Evolutionary conservation across 441 rosid genomes (phyloP).

Genomic region (Dalechampia spathulata): DNA sequence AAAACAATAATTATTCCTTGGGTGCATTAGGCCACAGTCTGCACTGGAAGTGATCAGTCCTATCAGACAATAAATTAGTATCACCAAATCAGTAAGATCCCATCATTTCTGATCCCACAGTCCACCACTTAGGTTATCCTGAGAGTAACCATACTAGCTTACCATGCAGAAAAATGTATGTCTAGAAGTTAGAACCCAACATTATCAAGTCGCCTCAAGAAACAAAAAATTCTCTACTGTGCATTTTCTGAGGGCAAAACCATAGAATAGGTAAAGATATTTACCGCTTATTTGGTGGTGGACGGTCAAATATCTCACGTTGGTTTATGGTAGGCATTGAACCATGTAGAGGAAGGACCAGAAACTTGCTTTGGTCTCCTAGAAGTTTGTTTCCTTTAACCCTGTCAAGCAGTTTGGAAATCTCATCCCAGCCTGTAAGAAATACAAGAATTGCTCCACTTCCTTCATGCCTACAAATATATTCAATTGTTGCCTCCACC

Average conservation of each 20-base stretch:
- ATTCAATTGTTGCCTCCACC: constrained; percentile 76
- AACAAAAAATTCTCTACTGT: background rate
- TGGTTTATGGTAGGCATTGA: constrained; percentile 90
- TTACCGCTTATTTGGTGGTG: constrained; percentile 65
- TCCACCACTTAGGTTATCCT: background rate
- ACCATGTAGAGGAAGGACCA: constrained; percentile 86
- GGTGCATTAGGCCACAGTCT: too few relatives aligned
- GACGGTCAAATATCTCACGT: constrained; percentile 80
- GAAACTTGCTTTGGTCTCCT: constrained; percentile 71
- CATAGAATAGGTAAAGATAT: constrained; percentile 7
- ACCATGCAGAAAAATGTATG: background rate
- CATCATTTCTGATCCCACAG: background rate
- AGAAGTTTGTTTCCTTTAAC: constrained; percentile 64
- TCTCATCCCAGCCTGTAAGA: constrained; percentile 97
- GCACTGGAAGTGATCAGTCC: too few relatives aligned
- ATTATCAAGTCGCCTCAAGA: background rate
- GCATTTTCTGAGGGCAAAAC: background rate
- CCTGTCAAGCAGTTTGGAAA: constrained; percentile 72
- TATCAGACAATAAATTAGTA: too few relatives aligned
- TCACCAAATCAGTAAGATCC: background rate
- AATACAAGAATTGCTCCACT: constrained; percentile 92
- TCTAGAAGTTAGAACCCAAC: background rate
- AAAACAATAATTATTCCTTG: too few relatives aligned
- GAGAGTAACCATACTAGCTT: background rate
- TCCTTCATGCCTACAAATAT: constrained; percentile 71